Evolutionary conservation across 2,329 filamentous ascomycete species (phyloP).

Genomic region (Venturia aucupariae): DNA sequence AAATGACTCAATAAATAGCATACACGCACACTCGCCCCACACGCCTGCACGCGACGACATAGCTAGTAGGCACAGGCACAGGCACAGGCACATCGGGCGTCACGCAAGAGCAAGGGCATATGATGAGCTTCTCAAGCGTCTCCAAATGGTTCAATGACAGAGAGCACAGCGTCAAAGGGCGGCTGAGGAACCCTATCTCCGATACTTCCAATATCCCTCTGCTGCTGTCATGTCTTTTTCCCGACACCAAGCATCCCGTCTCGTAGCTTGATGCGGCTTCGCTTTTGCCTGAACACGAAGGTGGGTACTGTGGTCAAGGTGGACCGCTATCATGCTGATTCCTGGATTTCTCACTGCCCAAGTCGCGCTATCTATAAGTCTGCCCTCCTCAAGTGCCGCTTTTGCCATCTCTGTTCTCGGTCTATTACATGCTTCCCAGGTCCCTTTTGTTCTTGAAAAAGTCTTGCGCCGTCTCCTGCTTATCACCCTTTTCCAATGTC

Average conservation of each 20-base stretch:
- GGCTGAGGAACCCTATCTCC: not conserved
- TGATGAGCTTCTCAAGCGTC: not conserved
- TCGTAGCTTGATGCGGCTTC: not conserved
- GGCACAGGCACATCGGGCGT: not conserved
- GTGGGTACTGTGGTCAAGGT: not conserved
- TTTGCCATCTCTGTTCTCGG: not conserved
- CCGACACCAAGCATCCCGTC: not conserved
- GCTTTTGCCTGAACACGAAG: not conserved
- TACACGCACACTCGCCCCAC: not conserved
- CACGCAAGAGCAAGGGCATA: constrained; percentile 7
- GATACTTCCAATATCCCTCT: not conserved
- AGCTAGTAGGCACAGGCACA: not conserved
- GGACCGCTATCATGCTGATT: not conserved
- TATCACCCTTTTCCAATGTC: not conserved
- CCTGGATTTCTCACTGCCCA: not conserved
- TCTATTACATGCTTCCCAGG: not conserved
- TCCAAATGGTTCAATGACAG: not conserved
- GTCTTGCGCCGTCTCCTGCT: not conserved
- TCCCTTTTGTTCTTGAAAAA: not conserved
- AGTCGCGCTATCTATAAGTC: not conserved
- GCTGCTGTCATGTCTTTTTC: not conserved
- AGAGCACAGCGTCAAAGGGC: not conserved
- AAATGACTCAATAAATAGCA: too few relatives aligned
- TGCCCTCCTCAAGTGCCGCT: not conserved
- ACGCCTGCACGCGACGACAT: not conserved